Base-by-base conservation (phyloP, 2,329 filamentous ascomycete genomes). In the Xylaria hypoxylon region DNA sequence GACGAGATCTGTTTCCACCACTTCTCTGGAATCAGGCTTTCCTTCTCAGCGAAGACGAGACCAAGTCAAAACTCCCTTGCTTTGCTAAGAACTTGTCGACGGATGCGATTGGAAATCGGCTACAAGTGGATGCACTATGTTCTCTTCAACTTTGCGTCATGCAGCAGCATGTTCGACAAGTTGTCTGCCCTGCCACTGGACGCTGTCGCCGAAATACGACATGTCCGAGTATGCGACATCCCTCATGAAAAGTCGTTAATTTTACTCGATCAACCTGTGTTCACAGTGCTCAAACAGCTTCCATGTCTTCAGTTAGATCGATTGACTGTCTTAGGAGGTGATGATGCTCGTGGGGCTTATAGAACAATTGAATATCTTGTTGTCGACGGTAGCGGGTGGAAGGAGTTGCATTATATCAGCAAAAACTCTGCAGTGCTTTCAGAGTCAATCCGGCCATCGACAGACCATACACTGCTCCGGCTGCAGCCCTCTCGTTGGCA, bases 301-400 rank as follows among this genome's bases (percentile, higher is more conserved):
- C 13, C 3, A n/a, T 33, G 52, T 33, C 31, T 57, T 10, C 26
- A 31, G 35, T 17, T 63, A 28, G 44, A 57, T 17, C 24, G 31
- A 22, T 22, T 57, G 6, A 51, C 35, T 1, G 13, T 62, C 22
- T 11, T 62, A 5, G 24, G 22, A 6, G 5, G 2, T 1, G 5
- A 1, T 1, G 3, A 2, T 2, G 6, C 17, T n/a, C 1, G 3
- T 10, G 2, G 1, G 3, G 8, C 13, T 13, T 28, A 38, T 17
- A 2, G 2, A 4, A 40, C 3, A n/a, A 4, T 56, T 50, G 4
- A 40, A 7, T 0, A 1, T 11, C 17, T 56, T 2, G 10, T 62
- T 5, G 5, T 10, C 5, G 2, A n/a, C 0, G 4, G 11, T 2
- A n/a, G 15, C 5, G 52, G 51, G 13, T 62, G 51, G 42, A 62